These are phyloP conservation scores for Solanum chilense DNA, from an alignment of 257 asterid genomes.

Conservation along the genomic window DNA sequence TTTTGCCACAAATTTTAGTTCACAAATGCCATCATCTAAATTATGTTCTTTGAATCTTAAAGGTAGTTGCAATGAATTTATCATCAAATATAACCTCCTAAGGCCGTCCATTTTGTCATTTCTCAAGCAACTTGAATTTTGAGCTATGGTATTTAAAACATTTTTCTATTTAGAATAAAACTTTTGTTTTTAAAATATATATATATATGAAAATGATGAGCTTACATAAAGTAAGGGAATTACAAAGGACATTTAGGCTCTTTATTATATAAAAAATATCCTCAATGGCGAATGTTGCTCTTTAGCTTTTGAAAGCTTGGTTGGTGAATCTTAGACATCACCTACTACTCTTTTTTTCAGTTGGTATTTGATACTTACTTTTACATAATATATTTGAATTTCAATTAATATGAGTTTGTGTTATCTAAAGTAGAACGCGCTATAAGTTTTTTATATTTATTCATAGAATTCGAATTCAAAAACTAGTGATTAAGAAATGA, in stretches of 20 bases:
- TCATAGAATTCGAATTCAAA: rapidly evolving
- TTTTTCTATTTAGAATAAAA: not conserved
- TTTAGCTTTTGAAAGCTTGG: not conserved
- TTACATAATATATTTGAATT: not conserved
- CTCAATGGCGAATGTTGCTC: not conserved
- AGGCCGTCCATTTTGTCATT: constrained; percentile 17
- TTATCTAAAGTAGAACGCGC: not conserved
- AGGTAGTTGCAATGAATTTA: constrained; percentile 11
- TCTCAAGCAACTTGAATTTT: constrained; percentile 20
- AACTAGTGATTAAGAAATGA: not conserved
- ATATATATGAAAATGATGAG: not conserved
- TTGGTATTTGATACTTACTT: not conserved
- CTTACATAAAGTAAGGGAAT: not conserved
- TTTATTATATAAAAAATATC: not conserved
- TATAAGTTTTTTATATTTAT: not conserved
- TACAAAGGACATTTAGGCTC: not conserved
- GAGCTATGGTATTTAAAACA: not conserved
- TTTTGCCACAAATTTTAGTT: constrained; percentile 25
- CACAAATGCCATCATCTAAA: constrained; percentile 30
- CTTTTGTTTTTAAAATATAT: not conserved
- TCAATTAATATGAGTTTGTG: not conserved
- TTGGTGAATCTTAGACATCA: constrained; percentile 1
- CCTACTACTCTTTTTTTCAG: not conserved
- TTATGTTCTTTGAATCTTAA: constrained; percentile 2
- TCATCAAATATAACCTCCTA: not conserved